Evolutionary conservation across 768 basidiomycete species (phyloP).

Genomic region (Galerina sulciceps): DNA sequence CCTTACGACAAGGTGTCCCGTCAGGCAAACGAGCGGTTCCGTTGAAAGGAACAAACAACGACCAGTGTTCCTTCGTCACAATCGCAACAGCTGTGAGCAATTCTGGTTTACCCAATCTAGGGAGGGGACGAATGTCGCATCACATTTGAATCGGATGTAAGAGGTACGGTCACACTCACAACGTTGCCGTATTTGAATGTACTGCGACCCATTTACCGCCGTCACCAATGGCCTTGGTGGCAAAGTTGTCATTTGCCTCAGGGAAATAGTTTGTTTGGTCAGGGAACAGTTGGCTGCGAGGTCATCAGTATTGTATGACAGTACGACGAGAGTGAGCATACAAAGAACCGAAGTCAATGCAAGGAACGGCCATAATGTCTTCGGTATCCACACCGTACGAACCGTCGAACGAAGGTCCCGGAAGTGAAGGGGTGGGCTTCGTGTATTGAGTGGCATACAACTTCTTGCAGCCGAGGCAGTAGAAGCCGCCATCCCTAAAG

Average conservation of each 20-base stretch:
- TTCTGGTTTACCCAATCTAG: conserved; percentile 35
- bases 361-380: conserved; percentile 36
- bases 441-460: conserved; percentile 23
- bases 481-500: conserved; percentile 34
- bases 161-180: conserved; percentile 7
- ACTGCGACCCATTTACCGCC: conserved; percentile 34
- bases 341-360: conserved; percentile 39
- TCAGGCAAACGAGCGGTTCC: conserved; percentile 19
- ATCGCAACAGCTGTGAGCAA: conserved; percentile 33
- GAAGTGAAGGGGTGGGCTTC: conserved; percentile 18
- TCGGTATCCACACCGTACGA: conserved; percentile 38
- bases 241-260: conserved; percentile 1
- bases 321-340: conserved; percentile 18
- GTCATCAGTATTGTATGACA: conserved; percentile 10
- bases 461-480: conserved; percentile 35
- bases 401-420: conserved; percentile 38
- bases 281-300: conserved; percentile 36
- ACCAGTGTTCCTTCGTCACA: conserved; percentile 27
- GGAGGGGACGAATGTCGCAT: background rate
- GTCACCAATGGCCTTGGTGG: conserved; percentile 25
- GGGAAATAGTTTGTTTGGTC: conserved; percentile 37
- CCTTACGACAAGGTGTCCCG: conserved; percentile 22
- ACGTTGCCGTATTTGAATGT: conserved; percentile 24
- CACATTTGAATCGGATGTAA: background rate
- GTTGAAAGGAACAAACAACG: conserved; percentile 35